Base-by-base conservation (phyloP, 805 yeast species). In the Teunomyces lycoperdinae region DNA sequence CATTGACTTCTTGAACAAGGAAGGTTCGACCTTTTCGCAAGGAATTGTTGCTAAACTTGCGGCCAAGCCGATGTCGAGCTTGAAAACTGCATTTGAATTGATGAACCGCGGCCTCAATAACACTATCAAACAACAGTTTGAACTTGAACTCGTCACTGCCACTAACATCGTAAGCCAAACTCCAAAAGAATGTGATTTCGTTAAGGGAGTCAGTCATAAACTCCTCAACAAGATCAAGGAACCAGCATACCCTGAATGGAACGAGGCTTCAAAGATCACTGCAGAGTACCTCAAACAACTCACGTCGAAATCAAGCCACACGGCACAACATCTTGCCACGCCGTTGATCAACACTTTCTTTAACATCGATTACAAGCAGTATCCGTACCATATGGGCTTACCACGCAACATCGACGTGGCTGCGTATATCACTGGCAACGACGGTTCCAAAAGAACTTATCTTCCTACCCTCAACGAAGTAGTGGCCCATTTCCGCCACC, bases 11-110 rank as follows among this genome's bases (percentile, higher is more conserved):
- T 74, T 89, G 57, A 55, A 68, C 39, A 64, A 67, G 24, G 81
- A 80, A 48, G 83, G 83, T 13, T 74, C 85, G 8, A 79, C 75
- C 42, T 92, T 92, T 69, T 91, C 96, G 7, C 52, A 63, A 27
- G 62, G 74, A 46, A 81, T 87, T 1, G 68, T 77, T 47, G 74
- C 74, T 39, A 82, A 78, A 20, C 72, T 92, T 52, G 66, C 71
- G 42, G 67, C 77, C 43, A 87, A 90, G 65, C 87, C 96, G 4
- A 87, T 88, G 40, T 74, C 88, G n/a, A 85, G 96, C 14, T 71
- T 89, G 55, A 83, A 85, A 60, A 82, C 90, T 35, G 82, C 88
- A 2, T 76, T 83, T 54, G 85, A 82, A 49, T 73, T 88, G 52
- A 71, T 90, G 64, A 80, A 85, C 58, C 73, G 77, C 50, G 88